Base-by-base conservation (phyloP, 176 grass and related monocot genomes). In the Aegilops sharonensis region DNA sequence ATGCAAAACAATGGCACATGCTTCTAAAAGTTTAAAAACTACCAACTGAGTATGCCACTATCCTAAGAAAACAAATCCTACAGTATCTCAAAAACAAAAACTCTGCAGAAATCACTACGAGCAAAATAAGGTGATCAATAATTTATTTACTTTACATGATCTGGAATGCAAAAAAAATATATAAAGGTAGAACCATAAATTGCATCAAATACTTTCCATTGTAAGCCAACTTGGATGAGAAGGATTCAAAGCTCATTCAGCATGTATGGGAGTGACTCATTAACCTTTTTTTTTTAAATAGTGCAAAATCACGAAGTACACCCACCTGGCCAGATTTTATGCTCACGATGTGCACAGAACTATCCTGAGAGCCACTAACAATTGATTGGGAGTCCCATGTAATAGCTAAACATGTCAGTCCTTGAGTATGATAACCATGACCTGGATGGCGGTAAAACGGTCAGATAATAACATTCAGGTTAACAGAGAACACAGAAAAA, bases 391-490 rank as follows among this genome's bases (percentile, higher is more conserved):
- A 95, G 64, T 98, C 93, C 73, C 32, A 77, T 68, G 89, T 90
- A 62, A 98, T 85, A 27, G 83, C 85, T 86, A 98, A 90, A 84
- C 93, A 98, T 78, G 91, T 93, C 64, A 98, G 87, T 82, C 91
- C 92, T 87, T 93, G 93, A 61, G 82, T 78, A 81, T 95, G 95
- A 86, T 93, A 98, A 21, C 82, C 88, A 89, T 95, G 89, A n/a
- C 93, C 93, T 95, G 82, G 30, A 72, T 78, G 45, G 35, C 42
- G 48, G 21, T 17, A 66, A 57, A 82, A 64, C 7, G 40, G 23
- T 52, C 75, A 60, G 47, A 81, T 24, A 25, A 27, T 37, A 43
- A 34, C 40, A 11, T 84, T 5, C 66, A 61, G 1, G 47, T 54
- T 86, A 15, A 40, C 29, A 36, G 9, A 83, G 10, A 63, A 81